Base-by-base conservation (phyloP, 2,329 filamentous ascomycete genomes). In the Dothidotthia symphoricarpi region DNA sequence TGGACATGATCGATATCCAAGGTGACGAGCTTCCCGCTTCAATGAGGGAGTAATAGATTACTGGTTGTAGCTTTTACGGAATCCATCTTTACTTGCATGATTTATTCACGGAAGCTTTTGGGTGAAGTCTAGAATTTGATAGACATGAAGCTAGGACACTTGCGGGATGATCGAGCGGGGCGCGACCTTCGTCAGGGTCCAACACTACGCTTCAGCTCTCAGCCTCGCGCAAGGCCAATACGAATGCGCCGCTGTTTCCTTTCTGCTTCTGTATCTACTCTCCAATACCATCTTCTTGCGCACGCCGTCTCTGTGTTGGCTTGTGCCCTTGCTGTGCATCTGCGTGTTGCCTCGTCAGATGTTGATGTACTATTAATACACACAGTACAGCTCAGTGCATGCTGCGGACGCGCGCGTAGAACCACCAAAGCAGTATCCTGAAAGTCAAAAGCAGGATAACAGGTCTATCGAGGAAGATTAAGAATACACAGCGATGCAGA, bases 401-500 rank as follows among this genome's bases (percentile, higher is more conserved):
- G n/a, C 19, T 24, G 19, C 40, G 25, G 36, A 35, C 30, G 29
- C 40, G 34, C 32, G 26, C 26, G 6, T 32, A 14, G 17, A 8
- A 28, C 36, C 11, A 15, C 13, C 17, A n/a, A 34, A 17, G 6
- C 31, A 16, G 32, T 4, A 29, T 33, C 15, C 22, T 15, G 35
- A 16, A 24, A 16, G 16, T 11, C 6, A 11, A n/a, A 8, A 6
- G 15, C 15, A 35, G 25, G 28, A 9, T 13, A 9, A n/a, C 28
- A 25, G 22, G 31, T 26, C 19, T 9, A 6, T 22, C 19, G 5
- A 22, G 19, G 5, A 30, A 8, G 6, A n/a, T 10, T 16, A 24
- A 28, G n/a, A n/a, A n/a, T n/a, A n/a, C n/a, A n/a, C 9, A 29
- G 16, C 28, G 28, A 66, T 66, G 63, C 61, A 66, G 49, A 59